These are phyloP conservation scores for Chaetoceros muelleri DNA, from an alignment of 108 stramenopile genomes.

Conservation along the genomic window DNA sequence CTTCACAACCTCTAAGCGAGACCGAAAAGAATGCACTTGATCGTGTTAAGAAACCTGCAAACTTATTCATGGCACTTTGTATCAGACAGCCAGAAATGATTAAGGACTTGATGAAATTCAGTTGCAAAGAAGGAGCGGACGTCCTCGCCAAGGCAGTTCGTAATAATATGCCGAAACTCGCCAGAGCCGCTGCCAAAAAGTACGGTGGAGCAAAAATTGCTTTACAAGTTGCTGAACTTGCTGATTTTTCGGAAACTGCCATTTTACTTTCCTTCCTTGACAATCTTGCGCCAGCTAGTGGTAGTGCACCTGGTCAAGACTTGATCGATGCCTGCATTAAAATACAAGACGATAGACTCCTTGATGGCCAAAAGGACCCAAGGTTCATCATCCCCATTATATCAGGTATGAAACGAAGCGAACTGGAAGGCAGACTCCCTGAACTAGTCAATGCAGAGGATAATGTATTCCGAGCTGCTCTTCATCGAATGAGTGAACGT, in stretches of 20 bases:
- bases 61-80: constrained; percentile 78
- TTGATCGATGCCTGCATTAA: constrained; percentile 73
- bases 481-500: constrained; percentile 61
- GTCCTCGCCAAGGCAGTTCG: constrained; percentile 61
- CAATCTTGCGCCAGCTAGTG: constrained; percentile 52
- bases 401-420: constrained; percentile 52
- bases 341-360: constrained; percentile 58
- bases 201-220: constrained; percentile 70
- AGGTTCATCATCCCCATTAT: constrained; percentile 72
- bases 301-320: constrained; percentile 42
- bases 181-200: constrained; percentile 62
- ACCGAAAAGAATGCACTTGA: constrained; percentile 64
- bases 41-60: constrained; percentile 46
- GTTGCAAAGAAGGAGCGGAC: constrained; percentile 57
- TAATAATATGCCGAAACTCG: constrained; percentile 70
- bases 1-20: constrained; percentile 40
- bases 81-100: constrained; percentile 67
- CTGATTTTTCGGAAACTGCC: constrained; percentile 39
- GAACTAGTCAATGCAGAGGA: constrained; percentile 66
- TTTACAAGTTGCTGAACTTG: constrained; percentile 50
- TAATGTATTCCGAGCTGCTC: constrained; percentile 56
- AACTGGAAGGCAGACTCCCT: constrained; percentile 42
- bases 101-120: constrained; percentile 49
- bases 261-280: constrained; percentile 75
- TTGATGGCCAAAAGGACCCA: constrained; percentile 48